Conservation (phyloP, 805 yeast genomes). For the Sugiyamaella floridensis region DNA sequence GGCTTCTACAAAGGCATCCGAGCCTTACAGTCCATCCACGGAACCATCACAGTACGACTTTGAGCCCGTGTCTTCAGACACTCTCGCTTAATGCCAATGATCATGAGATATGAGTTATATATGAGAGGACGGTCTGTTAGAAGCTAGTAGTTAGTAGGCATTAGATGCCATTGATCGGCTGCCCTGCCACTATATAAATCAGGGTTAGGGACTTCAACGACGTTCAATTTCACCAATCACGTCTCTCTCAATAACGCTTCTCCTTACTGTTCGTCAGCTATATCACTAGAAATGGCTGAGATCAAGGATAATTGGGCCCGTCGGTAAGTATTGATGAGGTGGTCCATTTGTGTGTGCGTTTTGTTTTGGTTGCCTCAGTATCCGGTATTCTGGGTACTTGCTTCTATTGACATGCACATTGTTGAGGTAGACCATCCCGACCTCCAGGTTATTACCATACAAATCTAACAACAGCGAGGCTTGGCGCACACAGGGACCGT, state of each 20-base stretch:
- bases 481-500: constrained; percentile 83
- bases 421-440: too few species aligned
- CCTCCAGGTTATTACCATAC: too few species aligned
- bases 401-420: too few species aligned
- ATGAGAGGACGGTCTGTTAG: too few species aligned
- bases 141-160: too few species aligned
- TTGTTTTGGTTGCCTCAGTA: too few species aligned
- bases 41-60: background rate
- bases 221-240: background rate
- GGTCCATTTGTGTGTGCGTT: too few species aligned
- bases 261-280: background rate
- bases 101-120: background rate
- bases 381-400: too few species aligned
- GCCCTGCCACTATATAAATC: background rate
- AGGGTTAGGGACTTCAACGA: too few species aligned
- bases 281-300: constrained; percentile 16
- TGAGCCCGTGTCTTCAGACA: background rate
- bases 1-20: constrained; percentile 10
- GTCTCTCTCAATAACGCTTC: background rate
- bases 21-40: constrained; percentile 10
- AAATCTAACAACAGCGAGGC: constrained; percentile 53
- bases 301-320: constrained; percentile 45
- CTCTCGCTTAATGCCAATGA: background rate
- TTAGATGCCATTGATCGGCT: too few species aligned
- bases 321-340: constrained; percentile 32